A percentile compares a stretch with the other conserved stretches of the same genome.
These are phyloP conservation scores for Globisporangium sylvaticum DNA, from an alignment of 352 stramenopile species.

Conservation along the genomic window DNA sequence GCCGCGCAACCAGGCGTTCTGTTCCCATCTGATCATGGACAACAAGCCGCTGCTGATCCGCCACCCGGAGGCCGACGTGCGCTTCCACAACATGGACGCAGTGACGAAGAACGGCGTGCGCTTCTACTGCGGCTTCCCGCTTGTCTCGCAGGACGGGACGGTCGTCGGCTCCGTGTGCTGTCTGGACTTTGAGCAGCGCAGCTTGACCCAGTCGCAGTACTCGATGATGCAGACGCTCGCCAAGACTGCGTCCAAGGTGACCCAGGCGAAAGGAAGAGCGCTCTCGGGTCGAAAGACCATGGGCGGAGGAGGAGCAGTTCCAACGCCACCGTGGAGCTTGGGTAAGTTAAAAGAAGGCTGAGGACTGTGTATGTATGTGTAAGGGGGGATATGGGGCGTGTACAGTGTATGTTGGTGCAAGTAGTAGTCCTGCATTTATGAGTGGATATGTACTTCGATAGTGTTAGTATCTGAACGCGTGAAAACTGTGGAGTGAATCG, in stretches of 20 bases:
- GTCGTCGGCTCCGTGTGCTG: neutral
- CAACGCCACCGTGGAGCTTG: neutral
- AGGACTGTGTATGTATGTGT: no score
- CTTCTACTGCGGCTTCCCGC: conserved; percentile 2
- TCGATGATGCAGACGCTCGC: neutral
- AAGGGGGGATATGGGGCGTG: no score
- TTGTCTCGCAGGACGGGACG: neutral
- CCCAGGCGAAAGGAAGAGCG: neutral
- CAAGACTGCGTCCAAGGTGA: neutral
- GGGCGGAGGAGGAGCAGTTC: neutral
- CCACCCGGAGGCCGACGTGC: conserved; percentile 60
- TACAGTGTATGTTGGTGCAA: no score
- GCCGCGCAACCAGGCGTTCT: no score
- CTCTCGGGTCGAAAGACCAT: neutral
- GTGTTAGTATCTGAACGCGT: no score
- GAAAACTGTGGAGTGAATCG: no score
- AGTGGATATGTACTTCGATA: no score
- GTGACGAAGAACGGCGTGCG: neutral
- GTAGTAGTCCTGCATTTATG: no score
- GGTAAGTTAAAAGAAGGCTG: no score
- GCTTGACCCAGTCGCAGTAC: neutral
- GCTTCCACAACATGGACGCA: conserved; percentile 26
- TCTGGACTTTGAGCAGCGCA: neutral
- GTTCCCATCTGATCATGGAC: conserved; percentile 57
- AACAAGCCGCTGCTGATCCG: conserved; percentile 55